A percentile compares a stretch with the other conserved stretches of the same genome.
Conservation (phyloP, 1,284 basidiomycete species). For the Schizophyllum commune region DNA sequence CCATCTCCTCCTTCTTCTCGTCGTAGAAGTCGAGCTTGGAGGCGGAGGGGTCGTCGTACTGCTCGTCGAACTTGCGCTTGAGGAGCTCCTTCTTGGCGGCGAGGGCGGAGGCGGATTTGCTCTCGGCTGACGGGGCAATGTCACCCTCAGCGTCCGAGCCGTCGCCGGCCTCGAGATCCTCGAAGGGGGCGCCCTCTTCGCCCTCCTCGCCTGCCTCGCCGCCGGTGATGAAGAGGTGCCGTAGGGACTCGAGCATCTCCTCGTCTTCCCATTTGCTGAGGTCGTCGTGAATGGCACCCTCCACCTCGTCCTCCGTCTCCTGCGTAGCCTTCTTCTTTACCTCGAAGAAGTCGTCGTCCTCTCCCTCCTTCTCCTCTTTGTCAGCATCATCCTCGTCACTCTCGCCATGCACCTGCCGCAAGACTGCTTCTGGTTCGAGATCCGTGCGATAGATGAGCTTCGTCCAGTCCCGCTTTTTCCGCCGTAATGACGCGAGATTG, state of each 20-base stretch:
- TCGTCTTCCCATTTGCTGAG: conserved; percentile 82
- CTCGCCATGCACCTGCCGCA: conserved; percentile 29
- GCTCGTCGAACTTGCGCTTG: conserved; percentile 94
- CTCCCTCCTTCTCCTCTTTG: conserved; percentile 34
- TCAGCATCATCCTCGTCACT: conserved; percentile 9
- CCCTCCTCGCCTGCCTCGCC: conserved; percentile 27
- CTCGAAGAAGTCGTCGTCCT: conserved; percentile 66
- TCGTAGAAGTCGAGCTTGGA: conserved; percentile 83
- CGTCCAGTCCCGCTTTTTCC: conserved; percentile 65
- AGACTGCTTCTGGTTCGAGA: conserved; percentile 67
- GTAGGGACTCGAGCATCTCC: conserved; percentile 78
- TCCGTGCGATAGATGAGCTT: conserved; percentile 77
- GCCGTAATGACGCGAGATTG: conserved; percentile 38
- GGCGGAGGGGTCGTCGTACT: conserved; percentile 87
- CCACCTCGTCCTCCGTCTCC: conserved; percentile 40
- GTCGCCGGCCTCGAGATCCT: conserved; percentile 34
- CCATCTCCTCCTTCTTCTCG: conserved; percentile 88
- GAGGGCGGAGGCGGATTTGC: conserved; percentile 48
- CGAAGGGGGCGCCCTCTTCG: conserved; percentile 40
- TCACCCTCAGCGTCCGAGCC: conserved; percentile 23
- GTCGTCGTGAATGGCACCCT: conserved; percentile 68
- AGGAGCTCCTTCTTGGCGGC: conserved; percentile 86
- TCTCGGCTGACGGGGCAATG: conserved; percentile 23
- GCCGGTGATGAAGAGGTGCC: conserved; percentile 89
- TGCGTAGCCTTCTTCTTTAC: conserved; percentile 34